phyloP scores from a whole-genome alignment of 768 basidiomycete genomes.

The Amanita muscaria region DNA sequence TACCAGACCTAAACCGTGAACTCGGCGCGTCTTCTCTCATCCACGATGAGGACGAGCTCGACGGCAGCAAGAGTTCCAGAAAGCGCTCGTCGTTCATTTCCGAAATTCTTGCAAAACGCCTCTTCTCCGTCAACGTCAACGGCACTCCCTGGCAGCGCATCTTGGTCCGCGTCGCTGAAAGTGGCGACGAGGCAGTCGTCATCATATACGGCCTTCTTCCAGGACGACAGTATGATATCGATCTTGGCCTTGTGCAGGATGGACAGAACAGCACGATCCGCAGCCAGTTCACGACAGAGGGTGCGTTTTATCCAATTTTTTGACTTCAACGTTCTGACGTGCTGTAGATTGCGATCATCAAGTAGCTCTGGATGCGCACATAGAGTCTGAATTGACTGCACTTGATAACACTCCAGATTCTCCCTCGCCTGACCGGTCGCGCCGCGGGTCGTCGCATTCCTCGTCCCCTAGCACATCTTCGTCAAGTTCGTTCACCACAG shows the following conservation, averaged over 20 bases:
- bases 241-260: conserved; percentile 63
- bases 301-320: too few relatives aligned
- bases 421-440: conserved; percentile 24
- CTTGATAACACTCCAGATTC: conserved; percentile 22
- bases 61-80: conserved; percentile 14
- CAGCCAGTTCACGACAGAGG: conserved; percentile 62
- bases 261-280: conserved; percentile 42
- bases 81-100: conserved; percentile 37
- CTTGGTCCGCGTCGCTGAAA: conserved; percentile 71
- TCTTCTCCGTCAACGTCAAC: conserved; percentile 69
- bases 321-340: too few relatives aligned
- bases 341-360: conserved; percentile 21
- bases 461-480: conserved; percentile 10
- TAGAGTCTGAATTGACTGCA: conserved; percentile 28
- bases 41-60: conserved; percentile 25
- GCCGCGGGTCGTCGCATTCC: conserved; percentile 10
- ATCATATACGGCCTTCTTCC: conserved; percentile 87
- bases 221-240: conserved; percentile 85
- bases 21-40: conserved; percentile 34
- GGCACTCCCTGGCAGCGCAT: conserved; percentile 71
- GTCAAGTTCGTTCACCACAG: conserved; percentile 4
- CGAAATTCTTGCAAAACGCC: conserved; percentile 61
- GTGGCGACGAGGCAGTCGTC: conserved; percentile 80
- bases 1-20: conserved; percentile 29
- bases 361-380: conserved; percentile 23